A percentile compares a stretch with the other conserved stretches of the same genome.
These are phyloP conservation scores for Pyrenochaeta sp. DNA, from an alignment of 2,329 filamentous ascomycete genomes.

Conservation along the genomic window DNA sequence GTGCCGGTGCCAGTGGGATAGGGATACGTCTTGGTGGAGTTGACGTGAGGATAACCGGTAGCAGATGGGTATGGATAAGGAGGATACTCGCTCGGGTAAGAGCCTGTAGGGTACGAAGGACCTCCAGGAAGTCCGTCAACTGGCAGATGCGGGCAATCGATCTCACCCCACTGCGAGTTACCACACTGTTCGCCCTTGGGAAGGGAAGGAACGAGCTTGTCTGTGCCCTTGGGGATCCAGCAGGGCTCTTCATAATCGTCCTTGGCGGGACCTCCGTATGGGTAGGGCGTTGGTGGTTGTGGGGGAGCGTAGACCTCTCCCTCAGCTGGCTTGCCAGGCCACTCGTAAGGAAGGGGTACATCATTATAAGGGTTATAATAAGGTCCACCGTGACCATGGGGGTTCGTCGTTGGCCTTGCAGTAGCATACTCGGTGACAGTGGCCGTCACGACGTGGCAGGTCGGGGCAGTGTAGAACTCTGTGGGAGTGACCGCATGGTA, in stretches of 20 bases:
- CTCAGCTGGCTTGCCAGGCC: slow-evolving; percentile 21
- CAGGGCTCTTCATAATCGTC: slow-evolving; percentile 31
- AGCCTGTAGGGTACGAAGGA: slow-evolving; percentile 7
- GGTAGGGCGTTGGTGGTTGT: slow-evolving; percentile 27
- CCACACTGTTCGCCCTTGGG: slow-evolving; percentile 34
- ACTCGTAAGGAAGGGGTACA: slow-evolving; percentile 29
- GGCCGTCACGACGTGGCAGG: slow-evolving; percentile 18
- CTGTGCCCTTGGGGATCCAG: slow-evolving; percentile 32
- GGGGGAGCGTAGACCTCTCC: slow-evolving; percentile 18
- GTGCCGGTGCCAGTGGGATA: slow-evolving; percentile 7
- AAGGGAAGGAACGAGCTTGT: slow-evolving; percentile 27
- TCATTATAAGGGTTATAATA: slow-evolving; percentile 42
- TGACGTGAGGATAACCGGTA: slow-evolving; percentile 9
- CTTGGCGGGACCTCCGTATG: slow-evolving; percentile 30
- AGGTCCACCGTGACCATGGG: slow-evolving; percentile 37
- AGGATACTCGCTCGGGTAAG: background rate
- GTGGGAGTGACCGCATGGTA: slow-evolving; percentile 15
- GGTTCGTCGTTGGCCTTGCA: slow-evolving; percentile 21
- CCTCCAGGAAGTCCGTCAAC: slow-evolving; percentile 22
- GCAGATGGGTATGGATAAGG: slow-evolving; percentile 13
- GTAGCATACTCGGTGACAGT: slow-evolving; percentile 25
- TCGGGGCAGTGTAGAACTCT: slow-evolving; percentile 11
- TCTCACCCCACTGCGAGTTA: slow-evolving; percentile 37
- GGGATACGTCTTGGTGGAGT: slow-evolving; percentile 10
- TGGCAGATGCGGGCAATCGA: slow-evolving; percentile 36